phyloP scores from a whole-genome alignment of 345 rosid species.

The Turritis glabra region DNA sequence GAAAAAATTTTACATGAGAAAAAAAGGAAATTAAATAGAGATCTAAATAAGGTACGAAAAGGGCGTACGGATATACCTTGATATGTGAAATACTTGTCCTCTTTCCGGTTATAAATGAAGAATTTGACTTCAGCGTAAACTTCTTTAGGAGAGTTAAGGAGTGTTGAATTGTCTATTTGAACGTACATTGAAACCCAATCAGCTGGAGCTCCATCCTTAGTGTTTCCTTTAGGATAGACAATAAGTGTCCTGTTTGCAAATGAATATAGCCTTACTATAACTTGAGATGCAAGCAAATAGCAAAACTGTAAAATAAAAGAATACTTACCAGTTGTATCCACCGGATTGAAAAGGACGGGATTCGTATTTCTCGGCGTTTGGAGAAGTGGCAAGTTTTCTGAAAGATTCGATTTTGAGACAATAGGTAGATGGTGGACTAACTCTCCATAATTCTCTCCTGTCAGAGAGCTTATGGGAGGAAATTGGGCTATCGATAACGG shows the following conservation, averaged over 20 bases:
- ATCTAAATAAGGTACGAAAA: neutral
- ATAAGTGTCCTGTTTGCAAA: conserved; percentile 22
- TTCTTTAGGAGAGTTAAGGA: conserved; percentile 23
- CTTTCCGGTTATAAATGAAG: conserved; percentile 18
- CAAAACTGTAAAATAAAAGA: neutral
- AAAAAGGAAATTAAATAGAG: too few relatives aligned
- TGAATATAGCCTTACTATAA: neutral
- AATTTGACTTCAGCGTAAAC: conserved; percentile 27
- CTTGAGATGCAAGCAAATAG: neutral
- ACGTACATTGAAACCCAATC: neutral
- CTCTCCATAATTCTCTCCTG: conserved; percentile 7
- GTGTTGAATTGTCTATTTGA: conserved; percentile 22
- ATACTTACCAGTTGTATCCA: conserved; percentile 24
- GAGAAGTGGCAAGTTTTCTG: conserved; percentile 5
- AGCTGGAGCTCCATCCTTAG: neutral
- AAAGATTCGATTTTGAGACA: conserved; percentile 19
- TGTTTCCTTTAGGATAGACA: conserved; percentile 29
- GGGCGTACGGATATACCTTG: conserved; percentile 2
- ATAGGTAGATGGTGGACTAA: conserved; percentile 15
- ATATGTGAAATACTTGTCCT: conserved; percentile 11
- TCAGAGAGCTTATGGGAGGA: neutral
- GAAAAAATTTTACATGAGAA: neutral
- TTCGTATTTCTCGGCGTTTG: conserved; percentile 5
- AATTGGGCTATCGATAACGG: neutral
- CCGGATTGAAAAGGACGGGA: conserved; percentile 17